Evolutionary conservation across 2,329 filamentous ascomycete species (phyloP), one percentile per base, ranked within the genome.

Genomic region (Cordyceps pruinosa): DNA sequence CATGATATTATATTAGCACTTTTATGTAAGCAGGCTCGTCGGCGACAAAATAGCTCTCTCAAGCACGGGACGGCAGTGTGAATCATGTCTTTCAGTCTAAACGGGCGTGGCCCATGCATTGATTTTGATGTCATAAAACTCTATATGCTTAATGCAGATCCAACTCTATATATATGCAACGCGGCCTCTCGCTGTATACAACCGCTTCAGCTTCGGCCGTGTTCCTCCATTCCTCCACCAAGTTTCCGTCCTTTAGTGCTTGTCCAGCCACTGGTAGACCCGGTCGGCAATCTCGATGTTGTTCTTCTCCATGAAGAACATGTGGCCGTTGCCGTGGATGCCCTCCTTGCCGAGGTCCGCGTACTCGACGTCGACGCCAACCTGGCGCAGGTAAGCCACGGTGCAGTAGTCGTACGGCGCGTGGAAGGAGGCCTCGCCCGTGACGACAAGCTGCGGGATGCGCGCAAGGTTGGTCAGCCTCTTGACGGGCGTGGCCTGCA

Each of bases 361-460:
- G 66, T 72, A 72, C 54, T 77, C 72, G 1, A 72, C 71, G 4
- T 66, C 64, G 4, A 74, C 74, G 2, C 77, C 77, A 13, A 72
- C 77, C 64, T 82, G 79, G 60, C 67, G 61, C 59, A 82, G 61
- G 61, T 75, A 82, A 37, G 68, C 64, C n/a, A 78, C 73, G 2
- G 75, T 80, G 61, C 77, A 81, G 62, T 79, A 74, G 58, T 83
- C 80, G 61, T 81, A 82, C 21, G 72, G 69, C 15, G 72, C 70
- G 66, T 82, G 79, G 47, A 75, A 79, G 28, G 74, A 76, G 9
- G 79, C 76, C 61, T 81, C 76, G 13, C 70, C 69, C 0, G 76
- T 80, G 23, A 78, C 65, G 17, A 79, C 65, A 15, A 82, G 65
- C 6, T 76, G 72, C 0, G 76, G 77, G 9, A 80, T 70, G 19